phyloP scores from a whole-genome alignment of 202 grass and related monocot species.

The Eragrostis tef region DNA sequence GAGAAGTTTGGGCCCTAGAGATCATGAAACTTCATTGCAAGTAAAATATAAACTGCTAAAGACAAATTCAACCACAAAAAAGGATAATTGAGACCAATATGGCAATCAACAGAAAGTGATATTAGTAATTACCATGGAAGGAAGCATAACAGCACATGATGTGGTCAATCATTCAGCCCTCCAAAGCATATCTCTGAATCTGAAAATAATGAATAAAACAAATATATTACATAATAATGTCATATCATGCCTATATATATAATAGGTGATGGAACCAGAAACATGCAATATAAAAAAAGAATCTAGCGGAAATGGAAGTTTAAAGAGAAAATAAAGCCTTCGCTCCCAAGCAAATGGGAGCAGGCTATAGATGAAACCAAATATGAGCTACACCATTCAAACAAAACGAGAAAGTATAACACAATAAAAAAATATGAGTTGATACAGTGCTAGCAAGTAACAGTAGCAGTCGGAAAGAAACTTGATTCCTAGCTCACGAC shows the following conservation, averaged over 20 bases:
- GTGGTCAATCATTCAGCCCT: slow-evolving; percentile 57
- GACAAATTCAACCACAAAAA: slow-evolving; percentile 28
- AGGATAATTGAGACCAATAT: neutral
- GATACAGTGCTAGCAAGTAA: neutral
- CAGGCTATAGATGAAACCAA: slow-evolving; percentile 1
- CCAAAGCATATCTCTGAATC: slow-evolving; percentile 86
- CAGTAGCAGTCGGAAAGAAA: neutral
- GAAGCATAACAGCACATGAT: slow-evolving; percentile 25
- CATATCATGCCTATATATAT: slow-evolving; percentile 29
- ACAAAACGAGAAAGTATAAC: neutral
- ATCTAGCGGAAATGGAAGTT: neutral
- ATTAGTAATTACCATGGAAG: slow-evolving; percentile 43
- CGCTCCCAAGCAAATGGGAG: neutral
- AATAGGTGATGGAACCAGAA: slow-evolving; percentile 4
- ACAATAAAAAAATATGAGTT: slow-evolving; percentile 1
- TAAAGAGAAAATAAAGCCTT: neutral
- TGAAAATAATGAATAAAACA: slow-evolving; percentile 60
- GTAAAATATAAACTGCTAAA: slow-evolving; percentile 31
- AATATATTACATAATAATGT: slow-evolving; percentile 25
- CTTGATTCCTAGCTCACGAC: neutral
- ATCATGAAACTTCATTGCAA: slow-evolving; percentile 29
- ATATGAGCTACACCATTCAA: neutral
- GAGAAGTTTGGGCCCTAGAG: slow-evolving; percentile 8
- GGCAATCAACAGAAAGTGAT: neutral
- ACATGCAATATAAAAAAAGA: neutral